Percentiles rank a stretch among this genome's conserved stretches.
Evolutionary conservation across 805 yeast species (phyloP).

Genomic region (Groenewaldozyma tartarivorans): DNA sequence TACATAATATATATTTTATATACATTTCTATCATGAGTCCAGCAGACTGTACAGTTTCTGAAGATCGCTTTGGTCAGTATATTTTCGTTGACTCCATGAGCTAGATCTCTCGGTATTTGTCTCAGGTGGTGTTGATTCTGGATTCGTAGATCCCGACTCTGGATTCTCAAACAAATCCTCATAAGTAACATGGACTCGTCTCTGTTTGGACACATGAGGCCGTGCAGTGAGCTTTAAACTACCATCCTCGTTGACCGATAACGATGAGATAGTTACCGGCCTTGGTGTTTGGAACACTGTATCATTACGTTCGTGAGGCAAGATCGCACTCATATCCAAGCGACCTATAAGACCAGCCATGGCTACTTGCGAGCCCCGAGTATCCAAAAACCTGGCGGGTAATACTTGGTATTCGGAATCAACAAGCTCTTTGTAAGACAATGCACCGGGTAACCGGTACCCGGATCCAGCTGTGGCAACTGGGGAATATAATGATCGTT

Average conservation of each 20-base stretch:
- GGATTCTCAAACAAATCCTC: neutral
- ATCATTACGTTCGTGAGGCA: neutral
- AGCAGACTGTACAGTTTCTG: neutral
- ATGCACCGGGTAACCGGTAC: conserved; percentile 1
- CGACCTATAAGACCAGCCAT: neutral
- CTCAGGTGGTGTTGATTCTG: too few species aligned
- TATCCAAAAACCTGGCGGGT: neutral
- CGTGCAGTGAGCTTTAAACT: neutral
- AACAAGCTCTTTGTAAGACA: neutral
- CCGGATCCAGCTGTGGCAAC: conserved; percentile 3
- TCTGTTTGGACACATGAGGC: neutral
- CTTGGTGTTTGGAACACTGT: neutral
- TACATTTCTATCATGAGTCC: neutral
- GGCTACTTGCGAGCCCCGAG: neutral
- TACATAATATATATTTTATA: too few species aligned
- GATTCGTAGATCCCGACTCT: too few species aligned
- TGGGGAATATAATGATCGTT: neutral
- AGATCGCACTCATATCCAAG: neutral
- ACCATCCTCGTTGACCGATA: neutral
- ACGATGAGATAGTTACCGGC: neutral
- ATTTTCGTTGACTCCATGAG: neutral
- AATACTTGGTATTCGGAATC: neutral
- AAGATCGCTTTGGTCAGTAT: neutral
- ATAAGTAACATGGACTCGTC: neutral
- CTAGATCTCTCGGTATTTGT: too few species aligned